A percentile compares a stretch with the other conserved stretches of the same genome.
These are phyloP conservation scores for Fusarium sp. DNA, from an alignment of 2,329 filamentous ascomycete species.

Conservation along the genomic window DNA sequence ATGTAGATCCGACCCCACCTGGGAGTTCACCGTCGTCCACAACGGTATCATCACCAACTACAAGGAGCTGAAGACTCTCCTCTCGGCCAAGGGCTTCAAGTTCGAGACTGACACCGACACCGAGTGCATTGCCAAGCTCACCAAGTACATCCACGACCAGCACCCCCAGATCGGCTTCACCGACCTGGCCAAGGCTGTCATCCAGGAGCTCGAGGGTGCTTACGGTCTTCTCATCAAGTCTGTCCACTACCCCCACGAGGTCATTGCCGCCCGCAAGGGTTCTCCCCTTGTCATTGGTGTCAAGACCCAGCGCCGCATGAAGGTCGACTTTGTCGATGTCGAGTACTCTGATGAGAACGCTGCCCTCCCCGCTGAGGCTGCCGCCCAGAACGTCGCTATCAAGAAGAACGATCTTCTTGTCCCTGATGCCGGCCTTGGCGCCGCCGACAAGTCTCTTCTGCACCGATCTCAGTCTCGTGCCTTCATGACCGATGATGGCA, in stretches of 20 bases:
- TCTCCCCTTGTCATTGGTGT: constrained; percentile 98
- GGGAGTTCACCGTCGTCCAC: constrained; percentile 98
- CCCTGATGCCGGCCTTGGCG: constrained; percentile 74
- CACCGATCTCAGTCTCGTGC: constrained; percentile 98
- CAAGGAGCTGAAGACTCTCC: constrained; percentile 96
- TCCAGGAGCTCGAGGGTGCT: constrained; percentile 97
- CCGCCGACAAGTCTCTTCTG: constrained; percentile 96
- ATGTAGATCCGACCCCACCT: constrained; percentile 86
- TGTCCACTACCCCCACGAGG: constrained; percentile 97
- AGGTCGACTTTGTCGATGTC: constrained; percentile 99
- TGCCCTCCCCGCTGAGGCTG: constrained; percentile 89
- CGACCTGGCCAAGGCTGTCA: constrained; percentile 95
- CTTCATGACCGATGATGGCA: constrained; percentile 98
- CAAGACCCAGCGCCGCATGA: constrained; percentile 98
- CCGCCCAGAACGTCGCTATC: constrained; percentile 94
- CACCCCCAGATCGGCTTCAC: constrained; percentile 96
- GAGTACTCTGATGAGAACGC: constrained; percentile 91
- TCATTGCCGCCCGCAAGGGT: constrained; percentile 97
- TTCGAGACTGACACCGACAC: constrained; percentile 99
- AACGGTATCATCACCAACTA: constrained; percentile 99
- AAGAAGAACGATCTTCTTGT: constrained; percentile 87
- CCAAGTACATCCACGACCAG: constrained; percentile 97
- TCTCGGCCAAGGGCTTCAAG: constrained; percentile 94
- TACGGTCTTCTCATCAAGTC: constrained; percentile 98
- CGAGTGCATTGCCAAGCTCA: constrained; percentile 98